Evolutionary conservation across 2,329 filamentous ascomycete species (phyloP).

Genomic region (Colletotrichum scovillei): DNA sequence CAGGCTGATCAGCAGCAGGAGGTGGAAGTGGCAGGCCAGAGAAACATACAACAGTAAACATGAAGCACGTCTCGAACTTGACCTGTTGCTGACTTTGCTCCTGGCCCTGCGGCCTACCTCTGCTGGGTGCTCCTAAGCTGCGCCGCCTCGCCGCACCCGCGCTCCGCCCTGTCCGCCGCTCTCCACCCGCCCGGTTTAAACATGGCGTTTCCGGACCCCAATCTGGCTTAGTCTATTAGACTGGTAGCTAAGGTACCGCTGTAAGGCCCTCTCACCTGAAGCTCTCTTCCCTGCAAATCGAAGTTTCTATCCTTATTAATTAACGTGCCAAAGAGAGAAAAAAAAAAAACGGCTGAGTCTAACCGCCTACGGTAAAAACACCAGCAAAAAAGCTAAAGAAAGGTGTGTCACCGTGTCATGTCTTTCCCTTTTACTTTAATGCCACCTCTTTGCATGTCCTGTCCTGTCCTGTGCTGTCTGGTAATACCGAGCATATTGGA

Average conservation of each 20-base stretch:
- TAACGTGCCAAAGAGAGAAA: slow-evolving; percentile 5
- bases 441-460: not conserved
- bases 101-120: not conserved
- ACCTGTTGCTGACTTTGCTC: not conserved
- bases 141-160: slow-evolving; percentile 11
- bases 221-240: slow-evolving; percentile 13
- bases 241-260: not conserved
- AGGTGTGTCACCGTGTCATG: not conserved
- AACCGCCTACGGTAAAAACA: slow-evolving; percentile 17
- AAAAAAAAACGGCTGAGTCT: not conserved
- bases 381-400: not conserved
- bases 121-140: not conserved
- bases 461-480: no score
- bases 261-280: not conserved
- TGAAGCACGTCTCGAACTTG: not conserved
- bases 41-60: not conserved
- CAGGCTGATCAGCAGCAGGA: not conserved
- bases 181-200: slow-evolving; percentile 20
- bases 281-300: slow-evolving; percentile 8
- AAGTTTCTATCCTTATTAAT: slow-evolving; percentile 25
- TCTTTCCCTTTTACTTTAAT: not conserved
- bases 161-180: slow-evolving; percentile 31
- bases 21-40: not conserved
- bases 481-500: no score
- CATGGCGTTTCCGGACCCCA: not conserved